phyloP scores from a whole-genome alignment of 305 asterid species.

The Rubia tinctorum region DNA sequence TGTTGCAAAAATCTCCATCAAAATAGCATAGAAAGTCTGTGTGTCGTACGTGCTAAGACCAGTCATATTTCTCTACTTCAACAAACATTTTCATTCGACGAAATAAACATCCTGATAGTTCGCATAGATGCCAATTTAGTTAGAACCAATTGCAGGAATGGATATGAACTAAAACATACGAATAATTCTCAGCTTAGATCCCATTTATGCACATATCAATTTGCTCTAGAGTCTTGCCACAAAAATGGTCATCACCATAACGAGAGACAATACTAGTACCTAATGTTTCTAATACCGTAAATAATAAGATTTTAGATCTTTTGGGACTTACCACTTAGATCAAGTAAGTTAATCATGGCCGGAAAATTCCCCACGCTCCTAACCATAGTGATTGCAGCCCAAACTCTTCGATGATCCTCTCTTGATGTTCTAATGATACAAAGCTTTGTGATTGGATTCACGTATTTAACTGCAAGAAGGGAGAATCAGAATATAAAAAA shows the following conservation, averaged over 20 bases:
- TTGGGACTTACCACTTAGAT: conserved; percentile 64
- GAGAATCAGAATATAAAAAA: background rate
- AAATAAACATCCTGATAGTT: background rate
- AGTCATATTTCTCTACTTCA: background rate
- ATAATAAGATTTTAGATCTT: background rate
- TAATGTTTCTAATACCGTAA: background rate
- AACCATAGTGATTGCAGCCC: conserved; percentile 83
- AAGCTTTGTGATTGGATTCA: conserved; percentile 74
- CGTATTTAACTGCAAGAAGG: conserved; percentile 70
- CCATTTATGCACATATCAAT: background rate
- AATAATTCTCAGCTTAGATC: background rate
- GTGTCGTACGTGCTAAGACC: background rate
- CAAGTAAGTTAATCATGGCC: conserved; percentile 74
- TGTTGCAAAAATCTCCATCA: background rate
- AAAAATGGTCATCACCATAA: background rate
- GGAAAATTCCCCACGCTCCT: conserved; percentile 71
- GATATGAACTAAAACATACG: background rate
- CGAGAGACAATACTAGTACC: background rate
- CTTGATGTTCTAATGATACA: conserved; percentile 79
- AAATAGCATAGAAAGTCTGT: background rate
- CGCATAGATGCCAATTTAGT: background rate
- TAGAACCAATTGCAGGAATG: background rate
- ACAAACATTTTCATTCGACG: no score
- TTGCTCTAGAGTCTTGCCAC: background rate
- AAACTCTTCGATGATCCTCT: conserved; percentile 58